Evolutionary conservation across 345 rosid species (phyloP), one percentile per base, ranked within the genome.

Genomic region (Arabidopsis suecica): DNA sequence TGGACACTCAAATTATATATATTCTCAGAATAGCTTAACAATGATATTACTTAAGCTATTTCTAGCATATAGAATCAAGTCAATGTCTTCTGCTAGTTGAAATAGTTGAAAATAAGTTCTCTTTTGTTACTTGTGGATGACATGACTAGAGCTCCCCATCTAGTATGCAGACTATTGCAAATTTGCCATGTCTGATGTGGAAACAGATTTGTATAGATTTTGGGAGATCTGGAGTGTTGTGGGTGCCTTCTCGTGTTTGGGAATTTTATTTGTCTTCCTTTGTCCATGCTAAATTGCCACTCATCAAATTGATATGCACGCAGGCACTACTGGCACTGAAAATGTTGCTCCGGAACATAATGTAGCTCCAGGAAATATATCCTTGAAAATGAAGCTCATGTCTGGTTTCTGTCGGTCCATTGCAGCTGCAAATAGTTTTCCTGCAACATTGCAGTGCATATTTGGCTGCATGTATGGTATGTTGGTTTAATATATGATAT

Each of bases 381-480:
- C 87, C 69, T 83, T 94, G 78, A 94, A 79, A 86, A 71, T 77
- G 69, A 94, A 86, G 79, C 78, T 91, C 69, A 86, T 91, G 95
- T 83, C 91, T 81, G 79, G 80, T 36, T 91, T 91, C 77, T 91
- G 91, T 60, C 89, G 88, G 70, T 91, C 97, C 65, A 84, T 91
- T 49, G 76, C 88, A 28, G 96, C 98, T 2, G 95, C 98, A 69
- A 91, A 88, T 80, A 91, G 88, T 78, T 94, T 94, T 68, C 98
- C 98, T 41, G 87, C 85, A 59, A 88, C 98, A 65, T 84, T 94
- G 86, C 98, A 91, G 80, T 91, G 98, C 83, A 94, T 91, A 68
- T 94, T 94, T 84, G 91, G 93, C 42, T 91, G 97, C 84, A 94
- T 94, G 76, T 88, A 80, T 82, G 97, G 98, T 89, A 94, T 37